phyloP scores from a whole-genome alignment of 2,329 filamentous ascomycete genomes.

The Dothistroma septosporum region DNA sequence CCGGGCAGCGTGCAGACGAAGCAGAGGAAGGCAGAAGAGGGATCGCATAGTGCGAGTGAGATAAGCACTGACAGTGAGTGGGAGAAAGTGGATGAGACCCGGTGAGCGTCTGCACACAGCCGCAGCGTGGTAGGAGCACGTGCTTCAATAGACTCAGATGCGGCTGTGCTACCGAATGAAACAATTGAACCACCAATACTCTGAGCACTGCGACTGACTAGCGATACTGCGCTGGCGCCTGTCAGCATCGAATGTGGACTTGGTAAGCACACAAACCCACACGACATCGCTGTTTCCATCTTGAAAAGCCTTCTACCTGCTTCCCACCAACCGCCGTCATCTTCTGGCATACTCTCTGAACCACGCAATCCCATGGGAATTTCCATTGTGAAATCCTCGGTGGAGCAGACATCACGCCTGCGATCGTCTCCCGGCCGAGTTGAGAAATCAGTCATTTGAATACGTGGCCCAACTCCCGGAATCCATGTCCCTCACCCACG shows the following conservation, averaged over 20 bases:
- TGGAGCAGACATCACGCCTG: not conserved
- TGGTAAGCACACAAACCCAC: not conserved
- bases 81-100: conserved; percentile 81
- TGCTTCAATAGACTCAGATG: not conserved
- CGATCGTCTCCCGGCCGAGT: not conserved
- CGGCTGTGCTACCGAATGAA: not conserved
- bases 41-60: conserved; percentile 30
- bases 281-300: not conserved
- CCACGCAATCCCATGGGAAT: not conserved
- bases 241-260: not conserved
- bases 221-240: not conserved
- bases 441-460: not conserved
- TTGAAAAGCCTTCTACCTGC: not conserved
- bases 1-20: conserved; percentile 11
- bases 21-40: conserved; percentile 23
- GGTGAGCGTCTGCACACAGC: conserved; percentile 36
- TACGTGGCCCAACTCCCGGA: not conserved
- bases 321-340: not conserved
- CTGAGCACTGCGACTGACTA: not conserved
- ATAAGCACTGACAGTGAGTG: conserved; percentile 85
- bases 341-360: not conserved
- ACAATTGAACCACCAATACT: not conserved
- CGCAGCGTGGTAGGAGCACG: not conserved
- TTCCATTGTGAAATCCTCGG: not conserved
- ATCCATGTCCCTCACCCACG: not conserved